Evolutionary conservation across 2,329 filamentous ascomycete genomes (phyloP).

Genomic region (Podosphaera aphanis): DNA sequence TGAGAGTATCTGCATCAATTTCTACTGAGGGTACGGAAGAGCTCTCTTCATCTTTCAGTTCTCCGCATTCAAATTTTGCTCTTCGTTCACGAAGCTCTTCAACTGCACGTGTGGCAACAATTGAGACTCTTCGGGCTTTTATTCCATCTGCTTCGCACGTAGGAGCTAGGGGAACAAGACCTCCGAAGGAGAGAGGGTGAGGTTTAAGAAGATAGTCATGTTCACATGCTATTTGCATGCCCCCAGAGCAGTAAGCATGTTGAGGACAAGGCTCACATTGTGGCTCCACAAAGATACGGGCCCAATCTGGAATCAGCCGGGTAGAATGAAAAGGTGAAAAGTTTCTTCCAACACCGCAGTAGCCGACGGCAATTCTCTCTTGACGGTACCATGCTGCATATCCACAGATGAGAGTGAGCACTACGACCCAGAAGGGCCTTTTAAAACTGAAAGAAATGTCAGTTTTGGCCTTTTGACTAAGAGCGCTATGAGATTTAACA

Average conservation of each 20-base stretch:
- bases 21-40: slow-evolving; percentile 35
- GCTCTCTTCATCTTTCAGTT: slow-evolving; percentile 37
- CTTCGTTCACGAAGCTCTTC: slow-evolving; percentile 67
- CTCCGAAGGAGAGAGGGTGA: slow-evolving; percentile 63
- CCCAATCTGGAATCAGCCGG: slow-evolving; percentile 45
- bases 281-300: slow-evolving; percentile 46
- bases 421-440: slow-evolving; percentile 46
- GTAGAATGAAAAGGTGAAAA: slow-evolving; percentile 24
- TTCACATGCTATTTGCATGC: slow-evolving; percentile 61
- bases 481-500: slow-evolving; percentile 21
- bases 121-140: slow-evolving; percentile 66
- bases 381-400: slow-evolving; percentile 73
- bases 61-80: slow-evolving; percentile 78
- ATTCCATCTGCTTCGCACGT: slow-evolving; percentile 89
- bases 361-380: slow-evolving; percentile 89
- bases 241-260: slow-evolving; percentile 69
- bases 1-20: slow-evolving; percentile 45
- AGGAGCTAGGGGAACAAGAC: slow-evolving; percentile 62
- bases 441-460: slow-evolving; percentile 27
- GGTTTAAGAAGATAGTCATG: slow-evolving; percentile 64
- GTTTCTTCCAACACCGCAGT: slow-evolving; percentile 62
- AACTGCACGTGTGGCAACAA: slow-evolving; percentile 68
- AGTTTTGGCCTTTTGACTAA: slow-evolving; percentile 20
- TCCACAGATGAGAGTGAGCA: slow-evolving; percentile 44
- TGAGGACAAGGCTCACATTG: slow-evolving; percentile 74